Evolutionary conservation across 2,329 filamentous ascomycete genomes (phyloP), one percentile per base, ranked within the genome.

Genomic region (Fusarium sp.): DNA sequence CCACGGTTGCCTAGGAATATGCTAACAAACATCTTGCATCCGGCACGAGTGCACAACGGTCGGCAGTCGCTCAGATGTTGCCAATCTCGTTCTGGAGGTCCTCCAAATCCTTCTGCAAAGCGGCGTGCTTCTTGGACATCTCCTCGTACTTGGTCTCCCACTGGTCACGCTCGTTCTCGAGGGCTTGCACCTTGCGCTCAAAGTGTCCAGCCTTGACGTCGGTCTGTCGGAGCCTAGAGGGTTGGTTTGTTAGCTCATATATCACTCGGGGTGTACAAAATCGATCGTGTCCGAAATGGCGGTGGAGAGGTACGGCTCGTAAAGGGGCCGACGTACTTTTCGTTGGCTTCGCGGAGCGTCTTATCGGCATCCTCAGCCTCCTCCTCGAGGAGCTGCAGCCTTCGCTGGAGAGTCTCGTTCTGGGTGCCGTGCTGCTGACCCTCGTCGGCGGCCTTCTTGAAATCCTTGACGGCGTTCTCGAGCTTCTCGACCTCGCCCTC

Each of bases 141-240:
- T 98, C 95, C 86, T 98, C 96, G 86, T 97, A 98, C 88, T 99
- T 98, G 83, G 88, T 82, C 88, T 98, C 96, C 95, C 95, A 98
- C 83, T 95, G 90, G 84, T 98, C 94, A 78, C 94, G 92, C 82
- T 95, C 90, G 79, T 90, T 87, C 86, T 99, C 96, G 79, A 98
- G 91, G 78, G 96, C 95, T 84, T 98, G 94, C 76, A 98, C 96
- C 89, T 98, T 98, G 85, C 96, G 96, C 88, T 99, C 96, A 85
- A 95, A 98, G 87, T 99, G 95, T 78, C 95, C 96, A 79, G 95
- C 95, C 89, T 98, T 98, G 86, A 98, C 94, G 82, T 99, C 96
- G 85, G 96, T 98, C 87, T 97, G 95, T 82, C 96, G 95, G 80
- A 98, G 94, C 87, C 96, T 99, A 76, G 30, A 55, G 23, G 44